These are phyloP conservation scores for Epichloe uncinata DNA, from an alignment of 2,329 filamentous ascomycete genomes.

Conservation along the genomic window DNA sequence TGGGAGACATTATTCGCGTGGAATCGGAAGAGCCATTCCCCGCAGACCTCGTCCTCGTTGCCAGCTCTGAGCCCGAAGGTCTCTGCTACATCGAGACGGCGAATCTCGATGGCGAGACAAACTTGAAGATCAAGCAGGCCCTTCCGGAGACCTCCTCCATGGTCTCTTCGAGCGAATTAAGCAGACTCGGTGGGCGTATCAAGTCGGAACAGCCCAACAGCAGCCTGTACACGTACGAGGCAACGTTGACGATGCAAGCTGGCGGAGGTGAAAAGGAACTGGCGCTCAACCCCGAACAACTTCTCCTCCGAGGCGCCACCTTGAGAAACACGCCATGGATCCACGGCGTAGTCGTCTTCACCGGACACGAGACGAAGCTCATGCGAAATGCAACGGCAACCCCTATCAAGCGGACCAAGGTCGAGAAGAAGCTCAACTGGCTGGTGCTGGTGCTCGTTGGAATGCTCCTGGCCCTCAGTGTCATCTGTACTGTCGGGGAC, in stretches of 20 bases:
- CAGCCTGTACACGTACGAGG: slow-evolving; percentile 96
- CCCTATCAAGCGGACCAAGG: slow-evolving; percentile 93
- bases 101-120: slow-evolving; percentile 94
- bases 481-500: slow-evolving; percentile 86
- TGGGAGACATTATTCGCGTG: slow-evolving; percentile 86
- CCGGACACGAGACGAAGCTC: slow-evolving; percentile 90
- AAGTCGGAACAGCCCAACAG: slow-evolving; percentile 97
- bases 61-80: slow-evolving; percentile 92
- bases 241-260: slow-evolving; percentile 79
- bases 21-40: slow-evolving; percentile 93
- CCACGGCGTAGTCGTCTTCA: slow-evolving; percentile 87
- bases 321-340: slow-evolving; percentile 95
- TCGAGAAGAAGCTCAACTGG: slow-evolving; percentile 85
- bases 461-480: slow-evolving; percentile 71
- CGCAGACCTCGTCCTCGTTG: slow-evolving; percentile 80
- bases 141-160: slow-evolving; percentile 82
- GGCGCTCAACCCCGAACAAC: slow-evolving; percentile 78
- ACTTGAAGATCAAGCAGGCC: slow-evolving; percentile 96
- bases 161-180: slow-evolving; percentile 76
- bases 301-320: slow-evolving; percentile 84
- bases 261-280: slow-evolving; percentile 90
- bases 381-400: slow-evolving; percentile 97
- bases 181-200: slow-evolving; percentile 71
- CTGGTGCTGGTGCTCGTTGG: slow-evolving; percentile 83
- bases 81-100: slow-evolving; percentile 98